phyloP scores from a whole-genome alignment of 2,329 filamentous ascomycete species.

The Corynespora cassiicola region DNA sequence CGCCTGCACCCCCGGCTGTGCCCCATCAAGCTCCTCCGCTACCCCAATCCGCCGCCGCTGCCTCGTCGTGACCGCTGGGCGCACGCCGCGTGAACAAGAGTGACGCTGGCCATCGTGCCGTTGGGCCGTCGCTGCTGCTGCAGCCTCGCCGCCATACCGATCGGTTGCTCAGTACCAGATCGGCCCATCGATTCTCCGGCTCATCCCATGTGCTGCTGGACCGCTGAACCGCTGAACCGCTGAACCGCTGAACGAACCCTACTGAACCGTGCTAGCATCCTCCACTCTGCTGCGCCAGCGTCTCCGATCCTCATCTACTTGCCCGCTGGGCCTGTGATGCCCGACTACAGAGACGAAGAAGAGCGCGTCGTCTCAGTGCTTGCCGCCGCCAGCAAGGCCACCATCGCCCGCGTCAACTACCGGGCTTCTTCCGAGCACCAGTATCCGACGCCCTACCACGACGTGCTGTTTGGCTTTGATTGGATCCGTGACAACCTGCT shows the following conservation, averaged over 20 bases:
- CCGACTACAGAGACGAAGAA: conserved; percentile 31
- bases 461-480: conserved; percentile 55
- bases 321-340: conserved; percentile 49
- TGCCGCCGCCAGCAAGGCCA: conserved; percentile 43
- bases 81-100: no score
- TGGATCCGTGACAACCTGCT: conserved; percentile 52
- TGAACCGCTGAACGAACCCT: no score
- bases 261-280: conserved; percentile 35
- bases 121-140: no score
- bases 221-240: no score
- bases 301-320: conserved; percentile 50
- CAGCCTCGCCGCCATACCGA: no score
- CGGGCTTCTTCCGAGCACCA: conserved; percentile 43
- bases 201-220: no score
- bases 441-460: conserved; percentile 56
- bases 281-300: conserved; percentile 32
- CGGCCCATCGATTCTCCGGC: no score
- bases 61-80: no score
- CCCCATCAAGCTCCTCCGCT: conserved; percentile 2
- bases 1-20: neutral
- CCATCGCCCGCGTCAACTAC: conserved; percentile 55
- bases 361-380: conserved; percentile 42
- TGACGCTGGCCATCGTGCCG: no score
- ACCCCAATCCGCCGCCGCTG: neutral
- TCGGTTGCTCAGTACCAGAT: no score